A percentile compares a stretch with the other conserved stretches of the same genome.
Evolutionary conservation across 208 protist species (phyloP).

Genomic region (Wallacemonas sp.): DNA sequence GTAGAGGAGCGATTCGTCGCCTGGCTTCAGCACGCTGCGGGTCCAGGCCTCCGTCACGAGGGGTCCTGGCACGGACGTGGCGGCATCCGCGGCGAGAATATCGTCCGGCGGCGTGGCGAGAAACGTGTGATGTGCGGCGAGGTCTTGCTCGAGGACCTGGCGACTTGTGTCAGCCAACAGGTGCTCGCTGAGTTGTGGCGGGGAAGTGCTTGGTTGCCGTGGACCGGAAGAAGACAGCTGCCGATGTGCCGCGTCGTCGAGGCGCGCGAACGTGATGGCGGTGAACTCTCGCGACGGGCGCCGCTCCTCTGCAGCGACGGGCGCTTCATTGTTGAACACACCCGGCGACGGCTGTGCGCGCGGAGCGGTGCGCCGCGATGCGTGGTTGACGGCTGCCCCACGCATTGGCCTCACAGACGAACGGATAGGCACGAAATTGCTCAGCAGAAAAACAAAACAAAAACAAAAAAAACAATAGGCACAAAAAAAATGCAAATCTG

Average conservation of each 20-base stretch:
- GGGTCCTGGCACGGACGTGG: constrained; percentile 23
- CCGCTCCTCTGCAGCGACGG: not conserved
- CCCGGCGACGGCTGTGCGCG: not conserved
- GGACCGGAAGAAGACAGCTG: too few relatives aligned
- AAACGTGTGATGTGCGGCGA: not conserved
- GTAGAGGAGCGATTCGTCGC: constrained; percentile 77
- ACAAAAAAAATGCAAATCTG: too few relatives aligned
- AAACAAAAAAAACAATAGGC: too few relatives aligned
- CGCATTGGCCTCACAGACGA: not conserved
- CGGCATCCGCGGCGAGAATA: not conserved
- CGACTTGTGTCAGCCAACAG: not conserved
- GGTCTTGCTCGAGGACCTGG: not conserved
- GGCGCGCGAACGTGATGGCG: not conserved
- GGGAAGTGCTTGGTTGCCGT: not conserved
- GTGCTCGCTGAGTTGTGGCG: not conserved
- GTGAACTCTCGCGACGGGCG: not conserved
- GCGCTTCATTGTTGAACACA: not conserved
- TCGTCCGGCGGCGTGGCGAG: not conserved
- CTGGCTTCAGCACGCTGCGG: constrained; percentile 65
- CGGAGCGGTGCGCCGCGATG: not conserved
- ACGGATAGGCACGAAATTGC: not conserved
- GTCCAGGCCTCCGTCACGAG: constrained; percentile 79
- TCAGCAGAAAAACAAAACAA: too few relatives aligned
- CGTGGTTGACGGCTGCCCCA: not conserved
- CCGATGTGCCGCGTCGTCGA: too few relatives aligned